Percentiles rank a stretch among this genome's conserved stretches.
Conservation (phyloP, 2,329 filamentous ascomycete genomes). For the Helminthosporium solani region DNA sequence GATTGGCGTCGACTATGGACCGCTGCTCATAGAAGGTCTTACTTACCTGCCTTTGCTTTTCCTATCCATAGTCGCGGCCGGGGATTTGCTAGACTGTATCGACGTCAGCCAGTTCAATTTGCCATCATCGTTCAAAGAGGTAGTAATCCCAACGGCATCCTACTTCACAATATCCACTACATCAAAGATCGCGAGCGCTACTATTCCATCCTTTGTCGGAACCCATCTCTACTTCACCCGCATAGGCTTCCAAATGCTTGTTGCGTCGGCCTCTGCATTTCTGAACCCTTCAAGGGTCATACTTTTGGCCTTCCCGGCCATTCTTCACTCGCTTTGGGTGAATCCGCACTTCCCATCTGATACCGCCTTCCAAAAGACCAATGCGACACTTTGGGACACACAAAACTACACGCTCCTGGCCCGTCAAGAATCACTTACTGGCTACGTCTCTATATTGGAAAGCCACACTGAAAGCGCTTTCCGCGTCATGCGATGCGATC, state of each 20-base stretch:
- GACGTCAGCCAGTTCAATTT: constrained; percentile 58
- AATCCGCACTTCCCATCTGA: constrained; percentile 73
- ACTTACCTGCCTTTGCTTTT: constrained; percentile 62
- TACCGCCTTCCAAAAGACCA: constrained; percentile 62
- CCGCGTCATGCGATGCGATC: constrained; percentile 85
- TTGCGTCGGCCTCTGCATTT: constrained; percentile 65
- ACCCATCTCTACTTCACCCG: constrained; percentile 66
- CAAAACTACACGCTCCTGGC: constrained; percentile 76
- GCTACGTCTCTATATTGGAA: constrained; percentile 89
- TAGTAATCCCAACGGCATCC: constrained; percentile 64
- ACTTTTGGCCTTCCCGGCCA: constrained; percentile 66
- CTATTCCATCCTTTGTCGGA: constrained; percentile 58
- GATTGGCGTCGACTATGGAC: constrained; percentile 71
- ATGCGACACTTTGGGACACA: constrained; percentile 59
- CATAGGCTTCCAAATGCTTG: constrained; percentile 67
- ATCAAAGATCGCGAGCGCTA: constrained; percentile 44
- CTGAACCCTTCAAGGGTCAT: constrained; percentile 69
- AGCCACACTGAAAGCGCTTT: constrained; percentile 65
- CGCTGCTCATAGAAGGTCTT: constrained; percentile 70
- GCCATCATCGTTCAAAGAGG: constrained; percentile 61
- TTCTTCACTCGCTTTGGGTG: constrained; percentile 68
- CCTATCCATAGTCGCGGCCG: constrained; percentile 42
- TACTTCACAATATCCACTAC: constrained; percentile 63
- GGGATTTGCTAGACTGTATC: constrained; percentile 60
- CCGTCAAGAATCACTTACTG: constrained; percentile 81